A percentile compares a stretch with the other conserved stretches of the same genome.
Evolutionary conservation across 2,329 filamentous ascomycete species (phyloP).

Genomic region (Laburnicola sp.): DNA sequence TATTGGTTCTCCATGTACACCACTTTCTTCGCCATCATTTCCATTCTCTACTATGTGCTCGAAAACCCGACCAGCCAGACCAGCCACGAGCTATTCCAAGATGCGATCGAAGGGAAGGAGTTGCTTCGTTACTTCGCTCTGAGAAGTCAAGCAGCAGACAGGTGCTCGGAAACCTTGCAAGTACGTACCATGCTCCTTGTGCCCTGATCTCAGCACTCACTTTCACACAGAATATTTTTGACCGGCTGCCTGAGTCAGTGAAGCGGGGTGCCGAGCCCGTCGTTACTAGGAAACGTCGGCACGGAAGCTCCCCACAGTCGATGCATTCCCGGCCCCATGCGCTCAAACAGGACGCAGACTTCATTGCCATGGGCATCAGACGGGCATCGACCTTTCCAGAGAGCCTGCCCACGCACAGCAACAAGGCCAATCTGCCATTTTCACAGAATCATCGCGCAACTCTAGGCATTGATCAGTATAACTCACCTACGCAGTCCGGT

Average conservation of each 20-base stretch:
- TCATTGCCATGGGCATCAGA: slow-evolving; percentile 25
- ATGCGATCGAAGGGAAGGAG: slow-evolving; percentile 82
- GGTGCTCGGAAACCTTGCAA: slow-evolving; percentile 76
- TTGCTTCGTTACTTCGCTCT: slow-evolving; percentile 80
- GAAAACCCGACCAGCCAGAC: slow-evolving; percentile 77
- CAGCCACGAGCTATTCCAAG: slow-evolving; percentile 77
- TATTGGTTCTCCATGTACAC: slow-evolving; percentile 89
- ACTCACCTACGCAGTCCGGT: slow-evolving; percentile 30
- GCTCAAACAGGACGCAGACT: slow-evolving; percentile 28
- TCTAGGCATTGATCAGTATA: slow-evolving; percentile 34
- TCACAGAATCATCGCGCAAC: slow-evolving; percentile 34
- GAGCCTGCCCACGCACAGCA: slow-evolving; percentile 28
- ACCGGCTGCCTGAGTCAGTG: slow-evolving; percentile 75
- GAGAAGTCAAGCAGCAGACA: slow-evolving; percentile 84
- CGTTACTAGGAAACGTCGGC: slow-evolving; percentile 44
- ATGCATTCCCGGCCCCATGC: slow-evolving; percentile 29
- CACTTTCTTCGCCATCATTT: slow-evolving; percentile 79
- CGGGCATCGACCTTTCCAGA: slow-evolving; percentile 45
- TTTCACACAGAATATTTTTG: slow-evolving; percentile 69
- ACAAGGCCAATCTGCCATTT: slow-evolving; percentile 34
- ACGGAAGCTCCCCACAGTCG: slow-evolving; percentile 42
- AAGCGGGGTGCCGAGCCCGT: slow-evolving; percentile 48
- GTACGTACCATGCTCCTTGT: slow-evolving; percentile 54
- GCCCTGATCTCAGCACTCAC: not conserved
- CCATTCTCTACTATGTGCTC: slow-evolving; percentile 76